These are phyloP conservation scores for Colletotrichum lindemuthianum DNA, from an alignment of 2,329 filamentous ascomycete species.

Conservation along the genomic window DNA sequence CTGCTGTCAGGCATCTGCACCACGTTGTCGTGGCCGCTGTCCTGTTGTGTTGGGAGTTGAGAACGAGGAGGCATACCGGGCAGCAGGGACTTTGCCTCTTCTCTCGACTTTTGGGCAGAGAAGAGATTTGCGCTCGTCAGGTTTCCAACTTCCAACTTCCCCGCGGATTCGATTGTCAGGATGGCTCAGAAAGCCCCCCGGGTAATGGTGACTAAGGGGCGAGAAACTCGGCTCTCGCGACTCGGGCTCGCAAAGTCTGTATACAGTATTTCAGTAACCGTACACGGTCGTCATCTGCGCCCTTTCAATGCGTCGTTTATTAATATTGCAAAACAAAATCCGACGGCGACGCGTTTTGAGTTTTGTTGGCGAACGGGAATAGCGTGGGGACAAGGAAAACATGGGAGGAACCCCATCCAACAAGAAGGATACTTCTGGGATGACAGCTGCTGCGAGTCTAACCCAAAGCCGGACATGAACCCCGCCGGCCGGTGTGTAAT, in stretches of 20 bases:
- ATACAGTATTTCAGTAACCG: not conserved
- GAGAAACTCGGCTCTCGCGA: not conserved
- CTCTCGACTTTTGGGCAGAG: too few species aligned
- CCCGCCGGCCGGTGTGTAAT: slow-evolving; percentile 18
- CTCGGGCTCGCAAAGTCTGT: not conserved
- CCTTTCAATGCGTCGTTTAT: too few species aligned
- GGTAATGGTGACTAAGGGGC: not conserved
- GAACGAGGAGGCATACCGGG: slow-evolving; percentile 33
- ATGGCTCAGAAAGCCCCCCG: not conserved
- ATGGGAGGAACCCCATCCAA: not conserved
- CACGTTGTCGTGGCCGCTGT: slow-evolving; percentile 27
- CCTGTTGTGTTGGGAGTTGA: slow-evolving; percentile 3
- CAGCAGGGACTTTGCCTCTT: not conserved
- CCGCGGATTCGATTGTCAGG: too few species aligned
- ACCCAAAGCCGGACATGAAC: slow-evolving; percentile 7
- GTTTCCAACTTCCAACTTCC: too few species aligned
- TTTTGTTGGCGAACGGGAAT: slow-evolving; percentile 15
- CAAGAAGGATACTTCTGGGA: too few species aligned
- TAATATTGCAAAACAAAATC: not conserved
- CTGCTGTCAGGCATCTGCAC: slow-evolving; percentile 28
- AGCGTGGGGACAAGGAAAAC: slow-evolving; percentile 1
- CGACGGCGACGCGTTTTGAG: not conserved
- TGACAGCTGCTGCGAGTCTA: not conserved
- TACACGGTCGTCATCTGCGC: slow-evolving; percentile 3
- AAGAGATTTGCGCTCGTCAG: too few species aligned